These are phyloP conservation scores for Zygoascus flipseniorum DNA, from an alignment of 805 yeast species.

Conservation along the genomic window DNA sequence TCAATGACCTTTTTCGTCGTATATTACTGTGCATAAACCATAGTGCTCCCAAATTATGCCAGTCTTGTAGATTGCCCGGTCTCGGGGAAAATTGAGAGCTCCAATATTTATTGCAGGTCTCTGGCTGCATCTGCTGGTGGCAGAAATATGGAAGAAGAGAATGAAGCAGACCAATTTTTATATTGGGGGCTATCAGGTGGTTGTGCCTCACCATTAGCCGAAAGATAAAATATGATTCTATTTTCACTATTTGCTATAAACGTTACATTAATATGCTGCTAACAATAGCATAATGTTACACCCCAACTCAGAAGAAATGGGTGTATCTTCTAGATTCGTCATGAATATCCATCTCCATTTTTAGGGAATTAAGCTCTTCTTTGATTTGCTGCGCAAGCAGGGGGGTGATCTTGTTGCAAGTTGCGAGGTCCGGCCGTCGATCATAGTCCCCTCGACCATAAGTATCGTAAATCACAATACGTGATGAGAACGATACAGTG, in stretches of 20 bases:
- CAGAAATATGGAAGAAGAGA: too few relatives aligned
- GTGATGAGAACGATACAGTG: constrained; percentile 63
- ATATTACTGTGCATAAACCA: not conserved
- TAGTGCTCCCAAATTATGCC: not conserved
- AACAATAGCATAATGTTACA: not conserved
- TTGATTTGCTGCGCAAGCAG: constrained; percentile 75
- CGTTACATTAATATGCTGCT: not conserved
- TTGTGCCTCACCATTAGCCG: not conserved
- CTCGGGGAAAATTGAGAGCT: not conserved
- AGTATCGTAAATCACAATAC: constrained; percentile 78
- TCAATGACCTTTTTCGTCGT: not conserved
- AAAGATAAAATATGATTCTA: not conserved
- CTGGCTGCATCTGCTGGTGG: not conserved
- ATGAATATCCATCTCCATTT: constrained; percentile 77
- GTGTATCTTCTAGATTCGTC: constrained; percentile 71
- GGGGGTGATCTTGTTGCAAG: constrained; percentile 88
- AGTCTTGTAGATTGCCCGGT: not conserved
- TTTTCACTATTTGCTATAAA: not conserved
- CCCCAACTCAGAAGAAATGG: constrained; percentile 55
- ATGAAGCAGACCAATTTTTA: too few relatives aligned
- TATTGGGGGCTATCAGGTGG: not conserved
- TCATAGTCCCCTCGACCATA: constrained; percentile 79
- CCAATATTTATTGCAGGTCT: not conserved
- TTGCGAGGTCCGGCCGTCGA: constrained; percentile 85
- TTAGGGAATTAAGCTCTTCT: constrained; percentile 73